Base-by-base conservation (phyloP, 495 filamentous ascomycete species). In the Talaromyces adpressus region DNA sequence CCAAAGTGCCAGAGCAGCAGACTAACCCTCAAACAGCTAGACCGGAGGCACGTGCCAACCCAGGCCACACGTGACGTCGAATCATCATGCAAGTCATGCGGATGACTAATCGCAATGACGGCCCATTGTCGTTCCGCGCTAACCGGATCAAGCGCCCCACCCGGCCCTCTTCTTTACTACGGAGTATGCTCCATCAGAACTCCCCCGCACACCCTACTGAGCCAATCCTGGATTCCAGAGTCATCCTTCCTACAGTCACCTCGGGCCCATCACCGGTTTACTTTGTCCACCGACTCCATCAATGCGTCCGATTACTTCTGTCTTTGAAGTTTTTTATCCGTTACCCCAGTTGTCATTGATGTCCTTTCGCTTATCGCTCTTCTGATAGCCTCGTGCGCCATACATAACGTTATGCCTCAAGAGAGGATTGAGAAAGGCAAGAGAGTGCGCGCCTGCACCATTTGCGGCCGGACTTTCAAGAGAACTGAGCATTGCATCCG, bases 401-500 rank as follows among this genome's bases (percentile, higher is more conserved):
- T 30, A 51, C n/a, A 30, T 51, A 49, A 18, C 60, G 29, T 14
- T 18, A 62, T 62, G 60, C 60, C 60, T 52, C 47, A 53, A 34
- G 60, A 62, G 52, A 63, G 54, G 52, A 63, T 63, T 18, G 62
- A 63, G 54, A 57, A 57, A 57, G 52, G 54, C 32, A 57, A 57
- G 34, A 51, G 62, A 25, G 30, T 63, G 51, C 62, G 62, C 51
- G 62, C 54, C 16, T 63, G 62, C 62, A 57, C 41, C 8, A 63
- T 58, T 39, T 63, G 62, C 51, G 52, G 54, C 51, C 51, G 54
- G 16, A 57, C 62, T 5, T 63, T 63, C 54, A 63, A 63, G 32
- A 30, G 62, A 18, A 63, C 62, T n/a, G 62, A 63, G 34, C 62
- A 63, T 45, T 63, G 62, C 30, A 58, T 63, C 11, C 62, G 62